These are phyloP conservation scores for Tylopilus subfusipes DNA, from an alignment of 768 basidiomycete genomes.

Conservation along the genomic window DNA sequence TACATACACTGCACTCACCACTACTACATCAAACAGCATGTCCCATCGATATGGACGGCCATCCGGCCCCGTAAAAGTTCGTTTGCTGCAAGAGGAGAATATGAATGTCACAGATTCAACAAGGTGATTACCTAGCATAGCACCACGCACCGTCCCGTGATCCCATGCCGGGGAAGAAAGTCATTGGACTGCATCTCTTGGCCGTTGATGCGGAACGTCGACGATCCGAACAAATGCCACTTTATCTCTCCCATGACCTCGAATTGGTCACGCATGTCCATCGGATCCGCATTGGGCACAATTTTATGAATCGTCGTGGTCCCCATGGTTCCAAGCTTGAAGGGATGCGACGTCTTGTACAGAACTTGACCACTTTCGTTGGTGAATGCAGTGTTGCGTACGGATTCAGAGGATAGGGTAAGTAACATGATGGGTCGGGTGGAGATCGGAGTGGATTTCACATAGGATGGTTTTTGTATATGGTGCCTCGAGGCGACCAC, in stretches of 20 bases:
- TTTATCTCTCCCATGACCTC: slow-evolving; percentile 33
- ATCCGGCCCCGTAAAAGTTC: slow-evolving; percentile 31
- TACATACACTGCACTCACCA: background rate
- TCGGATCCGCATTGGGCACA: slow-evolving; percentile 10
- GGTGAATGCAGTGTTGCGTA: slow-evolving; percentile 20
- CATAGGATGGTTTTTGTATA: no score
- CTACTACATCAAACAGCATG: slow-evolving; percentile 10
- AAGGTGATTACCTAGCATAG: background rate
- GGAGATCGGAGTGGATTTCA: no score
- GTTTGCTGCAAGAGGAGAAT: slow-evolving; percentile 15
- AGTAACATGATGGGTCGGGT: slow-evolving; percentile 12
- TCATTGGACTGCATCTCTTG: no score
- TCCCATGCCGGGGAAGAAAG: slow-evolving; percentile 22
- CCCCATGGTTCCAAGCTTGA: background rate
- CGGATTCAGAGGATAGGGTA: slow-evolving; percentile 16
- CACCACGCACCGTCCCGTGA: slow-evolving; percentile 13
- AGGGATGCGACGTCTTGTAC: slow-evolving; percentile 22
- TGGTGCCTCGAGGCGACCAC: no score
- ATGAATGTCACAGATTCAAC: no score
- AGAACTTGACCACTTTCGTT: slow-evolving; percentile 23
- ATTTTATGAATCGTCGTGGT: slow-evolving; percentile 24
- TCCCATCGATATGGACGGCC: slow-evolving; percentile 32
- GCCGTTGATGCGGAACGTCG: slow-evolving; percentile 28
- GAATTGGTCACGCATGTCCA: slow-evolving; percentile 27
- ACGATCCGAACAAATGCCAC: slow-evolving; percentile 25